These are phyloP conservation scores for Cercospora sp. DNA, from an alignment of 2,329 filamentous ascomycete species.

Conservation along the genomic window DNA sequence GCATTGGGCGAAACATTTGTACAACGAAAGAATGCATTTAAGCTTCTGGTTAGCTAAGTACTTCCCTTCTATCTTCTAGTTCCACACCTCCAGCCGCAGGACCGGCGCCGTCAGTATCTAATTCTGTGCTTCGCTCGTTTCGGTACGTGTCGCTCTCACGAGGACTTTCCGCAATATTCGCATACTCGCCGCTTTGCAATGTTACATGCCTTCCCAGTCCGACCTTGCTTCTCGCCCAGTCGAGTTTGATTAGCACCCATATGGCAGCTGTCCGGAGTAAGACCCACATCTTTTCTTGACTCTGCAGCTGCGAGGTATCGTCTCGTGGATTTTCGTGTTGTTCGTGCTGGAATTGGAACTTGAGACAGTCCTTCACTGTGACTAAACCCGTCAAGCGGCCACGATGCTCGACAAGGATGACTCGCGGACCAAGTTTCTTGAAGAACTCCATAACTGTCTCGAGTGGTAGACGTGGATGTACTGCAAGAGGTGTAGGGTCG, in stretches of 20 bases:
- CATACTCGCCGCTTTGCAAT: constrained; percentile 28
- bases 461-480: constrained; percentile 84
- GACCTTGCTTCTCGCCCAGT: constrained; percentile 19
- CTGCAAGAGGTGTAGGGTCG: constrained; percentile 83
- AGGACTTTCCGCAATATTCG: constrained; percentile 6
- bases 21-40: neutral
- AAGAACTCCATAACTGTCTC: constrained; percentile 99
- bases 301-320: constrained; percentile 55
- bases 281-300: constrained; percentile 66
- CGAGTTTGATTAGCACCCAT: constrained; percentile 33
- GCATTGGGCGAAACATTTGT: neutral
- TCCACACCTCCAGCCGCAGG: constrained; percentile 32
- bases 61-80: constrained; percentile 42
- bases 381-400: constrained; percentile 81
- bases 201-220: constrained; percentile 19
- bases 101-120: constrained; percentile 22
- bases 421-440: constrained; percentile 92
- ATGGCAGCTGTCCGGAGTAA: constrained; percentile 31
- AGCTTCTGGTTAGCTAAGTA: constrained; percentile 1
- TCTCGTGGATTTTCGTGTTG: constrained; percentile 72
- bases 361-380: constrained; percentile 94
- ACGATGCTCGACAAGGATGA: constrained; percentile 88
- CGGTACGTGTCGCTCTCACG: constrained; percentile 9
- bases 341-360: constrained; percentile 96
- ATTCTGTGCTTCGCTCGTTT: neutral